phyloP scores from a whole-genome alignment of 2,329 filamentous ascomycete genomes.

The Fusarium napiforme region DNA sequence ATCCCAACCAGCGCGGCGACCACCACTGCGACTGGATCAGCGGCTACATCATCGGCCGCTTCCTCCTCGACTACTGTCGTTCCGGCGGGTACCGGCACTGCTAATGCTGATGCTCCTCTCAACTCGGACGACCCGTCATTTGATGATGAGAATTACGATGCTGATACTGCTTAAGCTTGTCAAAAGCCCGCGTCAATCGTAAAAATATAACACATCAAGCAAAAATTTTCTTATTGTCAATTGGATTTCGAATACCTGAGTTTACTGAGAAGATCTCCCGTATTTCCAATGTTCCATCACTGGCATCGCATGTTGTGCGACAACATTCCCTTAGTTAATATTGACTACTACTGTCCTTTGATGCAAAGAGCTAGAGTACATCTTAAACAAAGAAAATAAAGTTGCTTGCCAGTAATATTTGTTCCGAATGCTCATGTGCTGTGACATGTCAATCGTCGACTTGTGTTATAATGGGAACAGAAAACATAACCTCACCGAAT shows the following conservation, averaged over 20 bases:
- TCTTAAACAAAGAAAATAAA: slow-evolving; percentile 4
- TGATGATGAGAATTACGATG: neutral
- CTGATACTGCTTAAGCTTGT: neutral
- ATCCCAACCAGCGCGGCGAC: neutral
- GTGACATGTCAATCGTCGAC: no score
- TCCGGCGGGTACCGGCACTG: neutral
- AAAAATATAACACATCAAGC: neutral
- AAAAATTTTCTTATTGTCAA: neutral
- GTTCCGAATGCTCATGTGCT: no score
- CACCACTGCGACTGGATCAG: neutral
- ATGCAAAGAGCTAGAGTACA: neutral
- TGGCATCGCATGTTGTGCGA: neutral
- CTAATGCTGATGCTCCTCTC: neutral
- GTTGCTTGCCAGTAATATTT: neutral
- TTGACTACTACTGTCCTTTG: neutral
- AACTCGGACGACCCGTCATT: neutral
- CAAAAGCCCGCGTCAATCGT: neutral
- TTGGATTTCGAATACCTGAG: neutral
- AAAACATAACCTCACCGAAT: neutral
- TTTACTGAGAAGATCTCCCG: no score
- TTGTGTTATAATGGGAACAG: neutral
- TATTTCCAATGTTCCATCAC: neutral
- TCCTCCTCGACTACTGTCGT: neutral
- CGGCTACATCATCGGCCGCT: neutral
- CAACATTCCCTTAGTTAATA: neutral